These are phyloP conservation scores for Exserohilum rostratum DNA, from an alignment of 2,329 filamentous ascomycete species.

Conservation along the genomic window DNA sequence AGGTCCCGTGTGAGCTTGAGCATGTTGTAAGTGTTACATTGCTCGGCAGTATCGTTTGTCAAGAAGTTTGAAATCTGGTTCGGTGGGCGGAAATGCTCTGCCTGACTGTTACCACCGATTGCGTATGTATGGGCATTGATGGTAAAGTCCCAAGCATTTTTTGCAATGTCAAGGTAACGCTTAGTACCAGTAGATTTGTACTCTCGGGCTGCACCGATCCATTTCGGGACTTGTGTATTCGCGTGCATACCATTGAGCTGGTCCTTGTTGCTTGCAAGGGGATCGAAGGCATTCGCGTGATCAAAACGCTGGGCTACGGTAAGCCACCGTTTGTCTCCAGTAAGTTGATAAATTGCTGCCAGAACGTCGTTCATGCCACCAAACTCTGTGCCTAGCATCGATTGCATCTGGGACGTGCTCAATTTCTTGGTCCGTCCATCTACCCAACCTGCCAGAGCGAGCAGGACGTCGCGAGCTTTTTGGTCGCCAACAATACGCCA, in stretches of 20 bases:
- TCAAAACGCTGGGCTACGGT: slow-evolving; percentile 58
- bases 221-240: slow-evolving; percentile 62
- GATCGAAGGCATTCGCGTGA: slow-evolving; percentile 56
- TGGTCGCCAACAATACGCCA: slow-evolving; percentile 55
- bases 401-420: slow-evolving; percentile 56
- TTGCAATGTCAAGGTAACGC: slow-evolving; percentile 57
- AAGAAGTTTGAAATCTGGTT: slow-evolving; percentile 56
- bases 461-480: slow-evolving; percentile 53
- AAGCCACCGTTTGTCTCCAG: slow-evolving; percentile 56
- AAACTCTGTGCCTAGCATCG: slow-evolving; percentile 57
- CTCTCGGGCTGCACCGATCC: slow-evolving; percentile 58
- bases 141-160: slow-evolving; percentile 58
- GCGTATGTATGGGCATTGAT: slow-evolving; percentile 58
- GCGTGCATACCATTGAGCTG: slow-evolving; percentile 57
- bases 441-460: slow-evolving; percentile 57
- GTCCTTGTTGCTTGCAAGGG: slow-evolving; percentile 55
- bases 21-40: slow-evolving; percentile 64
- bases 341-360: slow-evolving; percentile 56
- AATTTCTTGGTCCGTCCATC: slow-evolving; percentile 54
- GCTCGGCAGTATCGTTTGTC: slow-evolving; percentile 56
- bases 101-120: slow-evolving; percentile 61
- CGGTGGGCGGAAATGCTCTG: slow-evolving; percentile 58
- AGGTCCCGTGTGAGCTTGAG: slow-evolving; percentile 61
- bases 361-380: slow-evolving; percentile 62
- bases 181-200: slow-evolving; percentile 56